phyloP scores from a whole-genome alignment of 306 rosid genomes.

The Cercis canadensis region DNA sequence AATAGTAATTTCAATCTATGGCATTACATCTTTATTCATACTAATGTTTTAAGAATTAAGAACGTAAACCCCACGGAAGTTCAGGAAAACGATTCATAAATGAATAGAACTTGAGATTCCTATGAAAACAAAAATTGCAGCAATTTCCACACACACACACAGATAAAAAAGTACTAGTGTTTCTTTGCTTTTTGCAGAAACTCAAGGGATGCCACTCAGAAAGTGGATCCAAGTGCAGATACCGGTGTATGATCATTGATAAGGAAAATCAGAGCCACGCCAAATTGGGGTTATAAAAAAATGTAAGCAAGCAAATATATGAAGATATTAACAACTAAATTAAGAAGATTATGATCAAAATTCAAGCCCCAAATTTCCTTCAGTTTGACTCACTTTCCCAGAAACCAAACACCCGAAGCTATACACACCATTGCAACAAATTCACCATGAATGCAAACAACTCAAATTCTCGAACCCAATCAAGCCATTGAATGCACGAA shows the following conservation, averaged over 20 bases:
- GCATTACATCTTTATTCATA: background rate
- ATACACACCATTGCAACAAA: constrained; percentile 43
- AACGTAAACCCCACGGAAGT: too few relatives aligned
- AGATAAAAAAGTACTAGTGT: too few relatives aligned
- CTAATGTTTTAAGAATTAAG: too few relatives aligned
- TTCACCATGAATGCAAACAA: constrained; percentile 35
- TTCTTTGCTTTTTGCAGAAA: too few relatives aligned
- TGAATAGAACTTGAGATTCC: too few relatives aligned
- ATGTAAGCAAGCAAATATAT: constrained; percentile 21
- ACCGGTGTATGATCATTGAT: constrained; percentile 1
- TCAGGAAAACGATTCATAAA: too few relatives aligned
- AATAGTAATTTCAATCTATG: background rate
- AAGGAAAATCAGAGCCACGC: constrained; percentile 12
- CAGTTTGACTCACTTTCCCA: constrained; percentile 40
- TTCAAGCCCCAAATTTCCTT: constrained; percentile 44
- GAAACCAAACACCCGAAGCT: constrained; percentile 48
- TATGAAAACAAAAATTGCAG: too few relatives aligned
- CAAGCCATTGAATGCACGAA: constrained; percentile 39
- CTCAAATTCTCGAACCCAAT: constrained; percentile 27
- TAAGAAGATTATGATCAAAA: constrained; percentile 26
- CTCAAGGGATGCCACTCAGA: background rate
- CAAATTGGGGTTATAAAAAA: constrained; percentile 27
- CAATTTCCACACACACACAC: too few relatives aligned
- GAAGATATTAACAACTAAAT: constrained; percentile 7
- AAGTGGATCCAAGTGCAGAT: constrained; percentile 33